Evolutionary conservation across 352 stramenopile species (phyloP).

Genomic region (Blastocystis sp.): DNA sequence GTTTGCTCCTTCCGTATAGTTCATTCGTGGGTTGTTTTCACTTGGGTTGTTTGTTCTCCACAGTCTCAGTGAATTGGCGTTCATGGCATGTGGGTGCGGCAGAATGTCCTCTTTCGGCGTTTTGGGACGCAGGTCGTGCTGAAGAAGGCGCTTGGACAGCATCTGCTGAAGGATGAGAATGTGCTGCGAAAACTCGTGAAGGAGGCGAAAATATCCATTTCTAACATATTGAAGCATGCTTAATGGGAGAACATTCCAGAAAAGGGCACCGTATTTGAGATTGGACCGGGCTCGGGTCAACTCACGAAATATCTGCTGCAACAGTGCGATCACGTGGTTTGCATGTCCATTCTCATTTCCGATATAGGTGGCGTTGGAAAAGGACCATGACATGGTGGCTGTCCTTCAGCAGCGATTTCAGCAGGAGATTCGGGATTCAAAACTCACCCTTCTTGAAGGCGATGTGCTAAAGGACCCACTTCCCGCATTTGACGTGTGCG

Average conservation of each 20-base stretch:
- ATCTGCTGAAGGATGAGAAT: conserved; percentile 52
- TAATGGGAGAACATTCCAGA: not conserved
- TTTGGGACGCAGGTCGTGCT: not conserved
- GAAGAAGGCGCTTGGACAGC: conserved; percentile 62
- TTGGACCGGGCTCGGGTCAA: conserved; percentile 53
- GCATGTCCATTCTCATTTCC: not conserved
- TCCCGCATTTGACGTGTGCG: conserved; percentile 2
- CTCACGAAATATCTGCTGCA: conserved; percentile 44
- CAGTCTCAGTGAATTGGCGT: not conserved
- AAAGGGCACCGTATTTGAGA: conserved; percentile 20
- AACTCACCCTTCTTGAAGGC: conserved; percentile 13
- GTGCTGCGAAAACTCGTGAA: conserved; percentile 18
- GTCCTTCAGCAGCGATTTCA: not conserved
- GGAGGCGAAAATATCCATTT: conserved; percentile 25
- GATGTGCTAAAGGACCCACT: conserved; percentile 24
- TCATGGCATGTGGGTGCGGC: not conserved
- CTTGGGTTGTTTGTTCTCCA: conserved; percentile 45
- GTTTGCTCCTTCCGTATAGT: not conserved
- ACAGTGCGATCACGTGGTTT: not conserved
- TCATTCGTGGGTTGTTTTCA: not conserved
- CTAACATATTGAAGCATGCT: not conserved
- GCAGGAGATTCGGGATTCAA: not conserved
- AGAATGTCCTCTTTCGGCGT: not conserved
- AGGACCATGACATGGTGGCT: conserved; percentile 34
- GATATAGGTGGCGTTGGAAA: conserved; percentile 26